Percentiles rank a stretch among this genome's conserved stretches.
Conservation (phyloP, 2,329 filamentous ascomycete species). For the Endothia cerciana region DNA sequence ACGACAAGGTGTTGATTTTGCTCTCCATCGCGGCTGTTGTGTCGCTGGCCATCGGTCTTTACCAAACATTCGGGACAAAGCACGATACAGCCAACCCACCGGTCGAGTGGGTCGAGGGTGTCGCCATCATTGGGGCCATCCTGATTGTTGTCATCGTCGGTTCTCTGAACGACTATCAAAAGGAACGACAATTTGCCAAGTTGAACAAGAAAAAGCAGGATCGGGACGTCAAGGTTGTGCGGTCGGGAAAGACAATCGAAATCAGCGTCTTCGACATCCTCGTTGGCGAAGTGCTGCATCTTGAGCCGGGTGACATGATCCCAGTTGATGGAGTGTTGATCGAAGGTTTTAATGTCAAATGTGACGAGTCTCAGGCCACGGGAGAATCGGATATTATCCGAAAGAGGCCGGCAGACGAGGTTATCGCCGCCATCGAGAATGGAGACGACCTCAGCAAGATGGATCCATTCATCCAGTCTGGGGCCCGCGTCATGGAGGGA, state of each 20-base stretch:
- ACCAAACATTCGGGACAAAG: slow-evolving; percentile 69
- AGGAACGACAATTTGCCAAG: slow-evolving; percentile 78
- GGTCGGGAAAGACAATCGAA: slow-evolving; percentile 71
- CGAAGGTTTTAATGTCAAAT: slow-evolving; percentile 74
- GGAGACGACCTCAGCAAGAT: slow-evolving; percentile 70
- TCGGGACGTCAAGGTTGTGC: slow-evolving; percentile 71
- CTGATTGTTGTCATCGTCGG: slow-evolving; percentile 77
- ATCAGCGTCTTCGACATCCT: slow-evolving; percentile 71
- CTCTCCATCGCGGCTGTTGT: slow-evolving; percentile 72
- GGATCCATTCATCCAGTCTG: slow-evolving; percentile 86
- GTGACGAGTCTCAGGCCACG: slow-evolving; percentile 79
- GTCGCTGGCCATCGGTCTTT: slow-evolving; percentile 74
- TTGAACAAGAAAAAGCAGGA: slow-evolving; percentile 81
- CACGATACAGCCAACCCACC: slow-evolving; percentile 56
- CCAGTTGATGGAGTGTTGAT: slow-evolving; percentile 76
- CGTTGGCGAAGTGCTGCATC: slow-evolving; percentile 70
- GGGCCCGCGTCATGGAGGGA: slow-evolving; percentile 76
- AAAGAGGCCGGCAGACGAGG: slow-evolving; percentile 69
- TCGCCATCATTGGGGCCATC: slow-evolving; percentile 81
- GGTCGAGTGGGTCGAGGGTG: slow-evolving; percentile 81
- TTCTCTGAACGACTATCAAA: slow-evolving; percentile 79
- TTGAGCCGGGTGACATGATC: slow-evolving; percentile 77
- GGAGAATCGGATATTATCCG: slow-evolving; percentile 77
- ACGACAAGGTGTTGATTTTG: slow-evolving; percentile 79
- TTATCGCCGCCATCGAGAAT: slow-evolving; percentile 70